A percentile compares a stretch with the other conserved stretches of the same genome.
Conservation (phyloP, 805 yeast genomes). For the Jamesozyma rosinii region DNA sequence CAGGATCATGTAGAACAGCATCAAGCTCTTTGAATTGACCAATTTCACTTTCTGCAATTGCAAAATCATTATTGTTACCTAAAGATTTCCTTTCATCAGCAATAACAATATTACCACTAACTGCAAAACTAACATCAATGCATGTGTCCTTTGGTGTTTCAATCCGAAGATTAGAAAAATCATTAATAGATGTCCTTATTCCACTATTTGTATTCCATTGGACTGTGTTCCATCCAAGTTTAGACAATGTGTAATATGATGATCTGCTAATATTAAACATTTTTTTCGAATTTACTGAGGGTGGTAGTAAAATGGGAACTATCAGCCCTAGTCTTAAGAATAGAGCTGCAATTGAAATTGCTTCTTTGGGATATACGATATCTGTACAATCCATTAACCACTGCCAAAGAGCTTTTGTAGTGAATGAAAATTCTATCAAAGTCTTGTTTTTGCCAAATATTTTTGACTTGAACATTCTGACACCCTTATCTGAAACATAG, state of each 20-base stretch:
- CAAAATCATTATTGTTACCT: not conserved
- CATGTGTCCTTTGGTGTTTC: constrained; percentile 2
- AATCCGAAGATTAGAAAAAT: constrained; percentile 1
- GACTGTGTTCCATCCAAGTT: constrained; percentile 34
- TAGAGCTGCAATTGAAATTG: constrained; percentile 42
- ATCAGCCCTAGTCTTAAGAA: constrained; percentile 42
- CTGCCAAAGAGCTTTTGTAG: constrained; percentile 73
- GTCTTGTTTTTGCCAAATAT: constrained; percentile 26
- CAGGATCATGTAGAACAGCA: constrained; percentile 61
- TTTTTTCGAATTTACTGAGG: constrained; percentile 28
- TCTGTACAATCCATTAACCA: constrained; percentile 91
- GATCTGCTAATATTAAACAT: constrained; percentile 31
- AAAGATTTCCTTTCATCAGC: constrained; percentile 10
- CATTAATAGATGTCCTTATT: constrained; percentile 2
- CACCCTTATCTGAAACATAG: constrained; percentile 56
- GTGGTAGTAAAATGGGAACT: constrained; percentile 34
- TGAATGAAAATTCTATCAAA: constrained; percentile 40
- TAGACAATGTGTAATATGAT: constrained; percentile 37
- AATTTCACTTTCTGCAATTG: not conserved
- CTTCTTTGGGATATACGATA: constrained; percentile 43
- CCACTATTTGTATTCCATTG: constrained; percentile 18
- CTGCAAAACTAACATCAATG: constrained; percentile 1
- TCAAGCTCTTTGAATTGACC: constrained; percentile 17
- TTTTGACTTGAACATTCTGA: constrained; percentile 45
- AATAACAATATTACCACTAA: constrained; percentile 7